Conservation (phyloP, 305 asterid genomes). For the Salvia sclarea region DNA sequence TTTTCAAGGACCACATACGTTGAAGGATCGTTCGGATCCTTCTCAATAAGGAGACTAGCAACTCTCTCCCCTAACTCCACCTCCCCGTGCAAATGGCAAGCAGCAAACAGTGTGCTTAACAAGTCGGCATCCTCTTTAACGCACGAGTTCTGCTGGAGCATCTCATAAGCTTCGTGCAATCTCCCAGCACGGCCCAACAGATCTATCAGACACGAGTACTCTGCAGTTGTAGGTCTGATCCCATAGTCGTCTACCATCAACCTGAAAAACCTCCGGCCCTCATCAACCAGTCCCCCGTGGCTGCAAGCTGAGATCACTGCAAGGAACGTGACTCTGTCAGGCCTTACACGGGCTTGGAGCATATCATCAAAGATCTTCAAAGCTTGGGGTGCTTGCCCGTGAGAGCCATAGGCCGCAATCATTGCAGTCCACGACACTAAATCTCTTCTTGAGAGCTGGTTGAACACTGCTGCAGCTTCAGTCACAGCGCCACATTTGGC, state of each 20-base stretch:
- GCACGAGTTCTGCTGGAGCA: conserved; percentile 45
- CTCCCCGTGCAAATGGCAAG: conserved; percentile 65
- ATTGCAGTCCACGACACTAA: conserved; percentile 81
- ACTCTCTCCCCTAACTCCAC: conserved; percentile 58
- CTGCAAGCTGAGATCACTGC: conserved; percentile 80
- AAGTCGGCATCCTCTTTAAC: conserved; percentile 51
- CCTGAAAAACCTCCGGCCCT: conserved; percentile 54
- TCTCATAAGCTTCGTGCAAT: conserved; percentile 60
- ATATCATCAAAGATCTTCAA: conserved; percentile 55
- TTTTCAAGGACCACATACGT: conserved; percentile 66
- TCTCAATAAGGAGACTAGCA: conserved; percentile 52
- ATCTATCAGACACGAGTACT: conserved; percentile 72
- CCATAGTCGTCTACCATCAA: conserved; percentile 51
- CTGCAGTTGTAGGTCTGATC: conserved; percentile 62
- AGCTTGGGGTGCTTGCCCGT: conserved; percentile 70
- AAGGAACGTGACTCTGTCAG: conserved; percentile 74
- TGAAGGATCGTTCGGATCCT: conserved; percentile 55
- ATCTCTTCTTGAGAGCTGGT: conserved; percentile 54
- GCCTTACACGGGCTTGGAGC: conserved; percentile 50
- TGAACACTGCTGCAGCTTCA: conserved; percentile 61
- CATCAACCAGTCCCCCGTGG: conserved; percentile 76
- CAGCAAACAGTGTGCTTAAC: conserved; percentile 69
- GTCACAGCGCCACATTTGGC: conserved; percentile 76
- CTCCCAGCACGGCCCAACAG: conserved; percentile 79
- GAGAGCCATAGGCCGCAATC: conserved; percentile 79